phyloP scores from a whole-genome alignment of 805 yeast genomes.

The Barnettozyma siamensis region DNA sequence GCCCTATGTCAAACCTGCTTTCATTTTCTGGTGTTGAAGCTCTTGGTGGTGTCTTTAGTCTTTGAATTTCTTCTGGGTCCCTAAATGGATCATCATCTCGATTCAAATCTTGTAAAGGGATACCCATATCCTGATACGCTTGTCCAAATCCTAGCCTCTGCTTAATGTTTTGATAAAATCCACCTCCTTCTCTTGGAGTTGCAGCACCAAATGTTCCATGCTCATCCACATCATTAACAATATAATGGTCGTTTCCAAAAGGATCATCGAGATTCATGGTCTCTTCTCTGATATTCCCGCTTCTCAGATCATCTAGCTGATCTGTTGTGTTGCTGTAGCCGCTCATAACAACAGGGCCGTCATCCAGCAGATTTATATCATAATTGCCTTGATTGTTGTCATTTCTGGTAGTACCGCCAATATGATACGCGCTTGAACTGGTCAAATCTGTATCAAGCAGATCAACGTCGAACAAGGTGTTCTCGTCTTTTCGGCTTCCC shows the following conservation, averaged over 20 bases:
- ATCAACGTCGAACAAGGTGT: conserved; percentile 36
- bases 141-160: conserved; percentile 19
- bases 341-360: conserved; percentile 10
- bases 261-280: conserved; percentile 30
- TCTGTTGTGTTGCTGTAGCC: conserved; percentile 14
- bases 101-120: conserved; percentile 22
- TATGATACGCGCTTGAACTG: not conserved
- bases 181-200: conserved; percentile 2
- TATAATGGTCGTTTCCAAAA: conserved; percentile 26
- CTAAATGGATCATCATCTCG: conserved; percentile 20
- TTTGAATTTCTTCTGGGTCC: conserved; percentile 17
- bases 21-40: conserved; percentile 28
- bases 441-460: conserved; percentile 19
- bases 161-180: conserved; percentile 19
- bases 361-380: conserved; percentile 19
- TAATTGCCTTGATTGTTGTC: conserved; percentile 9
- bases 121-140: conserved; percentile 24
- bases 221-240: conserved; percentile 33
- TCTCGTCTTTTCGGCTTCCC: conserved; percentile 3
- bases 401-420: not conserved
- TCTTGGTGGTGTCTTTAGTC: conserved; percentile 2
- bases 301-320: conserved; percentile 19
- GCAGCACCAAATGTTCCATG: conserved; percentile 17
- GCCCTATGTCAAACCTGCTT: conserved; percentile 32
- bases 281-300: conserved; percentile 28